These are phyloP conservation scores for Vitis rotundifolia DNA, from an alignment of 164 flowering plant genomes.

Conservation along the genomic window DNA sequence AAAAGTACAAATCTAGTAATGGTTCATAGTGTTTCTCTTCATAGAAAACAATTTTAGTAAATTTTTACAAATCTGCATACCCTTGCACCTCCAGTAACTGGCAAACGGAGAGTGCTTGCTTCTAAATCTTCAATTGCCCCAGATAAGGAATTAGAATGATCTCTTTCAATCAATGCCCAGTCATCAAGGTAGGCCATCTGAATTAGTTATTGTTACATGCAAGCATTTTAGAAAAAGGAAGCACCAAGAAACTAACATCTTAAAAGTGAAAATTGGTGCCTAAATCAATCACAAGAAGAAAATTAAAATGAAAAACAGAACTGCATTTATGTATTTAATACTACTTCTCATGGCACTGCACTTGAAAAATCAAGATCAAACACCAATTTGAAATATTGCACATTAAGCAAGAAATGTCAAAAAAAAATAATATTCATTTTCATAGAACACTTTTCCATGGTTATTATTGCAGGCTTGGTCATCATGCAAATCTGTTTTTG, in stretches of 20 bases:
- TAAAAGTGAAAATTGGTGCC: not conserved
- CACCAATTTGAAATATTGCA: too few species aligned
- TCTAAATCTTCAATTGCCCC: constrained; percentile 73
- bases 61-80: constrained; percentile 36
- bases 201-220: constrained; percentile 8
- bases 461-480: too few species aligned
- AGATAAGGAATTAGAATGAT: constrained; percentile 64
- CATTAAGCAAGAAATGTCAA: too few species aligned
- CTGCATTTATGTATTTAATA: too few species aligned
- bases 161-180: constrained; percentile 80
- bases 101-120: constrained; percentile 84
- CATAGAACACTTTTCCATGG: too few species aligned
- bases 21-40: not conserved
- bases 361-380: too few species aligned
- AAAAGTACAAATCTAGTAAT: constrained; percentile 13
- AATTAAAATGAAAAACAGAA: too few species aligned
- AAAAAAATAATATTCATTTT: too few species aligned
- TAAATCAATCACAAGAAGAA: too few species aligned
- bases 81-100: constrained; percentile 82
- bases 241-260: not conserved
- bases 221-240: constrained; percentile 13
- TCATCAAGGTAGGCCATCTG: constrained; percentile 76
- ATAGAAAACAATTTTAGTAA: not conserved
- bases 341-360: too few species aligned
- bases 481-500: too few species aligned